phyloP scores from a whole-genome alignment of 176 grass and related monocot genomes.

The bread wheat (Triticum aestivum) region DNA sequence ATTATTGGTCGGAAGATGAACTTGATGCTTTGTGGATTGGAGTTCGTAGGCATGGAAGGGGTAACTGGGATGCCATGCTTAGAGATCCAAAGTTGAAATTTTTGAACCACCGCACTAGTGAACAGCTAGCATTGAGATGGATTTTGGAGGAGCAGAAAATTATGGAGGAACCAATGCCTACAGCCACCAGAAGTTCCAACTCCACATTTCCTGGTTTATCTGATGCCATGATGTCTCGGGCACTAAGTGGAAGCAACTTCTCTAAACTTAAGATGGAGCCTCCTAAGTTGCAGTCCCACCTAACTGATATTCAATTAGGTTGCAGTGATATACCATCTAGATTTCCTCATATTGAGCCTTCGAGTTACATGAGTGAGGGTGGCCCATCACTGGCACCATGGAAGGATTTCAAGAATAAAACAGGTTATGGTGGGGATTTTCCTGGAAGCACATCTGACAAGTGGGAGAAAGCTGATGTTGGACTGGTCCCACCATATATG shows the following conservation, averaged over 20 bases:
- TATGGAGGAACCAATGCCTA: slow-evolving; percentile 64
- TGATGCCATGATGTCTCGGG: slow-evolving; percentile 88
- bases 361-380: slow-evolving; percentile 59
- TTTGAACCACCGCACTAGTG: slow-evolving; percentile 57
- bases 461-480: slow-evolving; percentile 56
- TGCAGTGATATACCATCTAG: slow-evolving; percentile 62
- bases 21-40: slow-evolving; percentile 98
- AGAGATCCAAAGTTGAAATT: slow-evolving; percentile 89
- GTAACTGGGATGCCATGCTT: slow-evolving; percentile 97
- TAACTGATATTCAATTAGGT: slow-evolving; percentile 93
- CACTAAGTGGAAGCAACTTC: slow-evolving; percentile 77
- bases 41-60: slow-evolving; percentile 92
- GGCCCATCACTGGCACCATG: slow-evolving; percentile 29
- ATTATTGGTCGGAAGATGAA: slow-evolving; percentile 97
- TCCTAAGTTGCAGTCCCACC: slow-evolving; percentile 67
- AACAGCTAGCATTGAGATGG: slow-evolving; percentile 93
- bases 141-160: slow-evolving; percentile 83
- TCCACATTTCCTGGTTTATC: slow-evolving; percentile 65
- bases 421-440: slow-evolving; percentile 46
- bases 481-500: slow-evolving; percentile 52
- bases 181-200: slow-evolving; percentile 53
- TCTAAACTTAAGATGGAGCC: slow-evolving; percentile 67
- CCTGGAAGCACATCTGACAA: slow-evolving; percentile 39
- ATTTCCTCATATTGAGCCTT: slow-evolving; percentile 54
- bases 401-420: slow-evolving; percentile 54